Base-by-base conservation (phyloP, 352 stramenopile genomes). In the Thalassiosira mediterranea region DNA sequence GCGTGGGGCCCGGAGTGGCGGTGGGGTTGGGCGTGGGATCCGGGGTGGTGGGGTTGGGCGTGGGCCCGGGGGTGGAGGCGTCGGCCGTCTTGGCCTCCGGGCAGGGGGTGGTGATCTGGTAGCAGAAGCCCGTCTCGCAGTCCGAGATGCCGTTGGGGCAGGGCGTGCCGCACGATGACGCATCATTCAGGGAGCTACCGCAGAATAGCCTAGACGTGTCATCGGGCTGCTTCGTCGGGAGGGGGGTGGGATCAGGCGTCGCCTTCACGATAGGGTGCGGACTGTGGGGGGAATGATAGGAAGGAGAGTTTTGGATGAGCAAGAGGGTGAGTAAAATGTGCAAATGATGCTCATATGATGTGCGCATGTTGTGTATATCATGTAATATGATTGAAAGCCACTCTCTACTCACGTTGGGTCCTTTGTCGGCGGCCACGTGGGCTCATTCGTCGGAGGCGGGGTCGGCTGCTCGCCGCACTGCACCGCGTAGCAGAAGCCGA, bases 91-190 rank as follows among this genome's bases (percentile, higher is more conserved):
- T 31, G 25, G 17, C 7, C 2, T 34, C 49, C 19, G 7, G 2
- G 28, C 51, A 31, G 11, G 23, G 1, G 3, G 13, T 8, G 28
- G 56, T 10, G 17, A 49, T 32, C 13, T 25, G 17, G 32, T 49
- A 64, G 32, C 56, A 44, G 29, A 64, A 64, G 13, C 29, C 29
- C 31, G 21, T 34, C 26, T 60, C 21, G 52, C 76, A 84, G 5
- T 84, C 69, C 10, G 61, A 54, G 28, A 57, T 44, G 10, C 76
- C 76, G 58, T 54, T 63, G 29, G 76, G 76, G 42, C 76, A 81
- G 2, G 76, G 21, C 17, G 63, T 19, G 15, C 59, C 57, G 64
- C 76, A 84, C 11, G 53, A 48, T 2, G 34, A 42, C 26, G 53
- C 32, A 32, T 47, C 21, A 15, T 47, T 15, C 38, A 44, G 19